These are phyloP conservation scores for Arabidopsis lyrata DNA, from an alignment of 441 rosid genomes.

Conservation along the genomic window DNA sequence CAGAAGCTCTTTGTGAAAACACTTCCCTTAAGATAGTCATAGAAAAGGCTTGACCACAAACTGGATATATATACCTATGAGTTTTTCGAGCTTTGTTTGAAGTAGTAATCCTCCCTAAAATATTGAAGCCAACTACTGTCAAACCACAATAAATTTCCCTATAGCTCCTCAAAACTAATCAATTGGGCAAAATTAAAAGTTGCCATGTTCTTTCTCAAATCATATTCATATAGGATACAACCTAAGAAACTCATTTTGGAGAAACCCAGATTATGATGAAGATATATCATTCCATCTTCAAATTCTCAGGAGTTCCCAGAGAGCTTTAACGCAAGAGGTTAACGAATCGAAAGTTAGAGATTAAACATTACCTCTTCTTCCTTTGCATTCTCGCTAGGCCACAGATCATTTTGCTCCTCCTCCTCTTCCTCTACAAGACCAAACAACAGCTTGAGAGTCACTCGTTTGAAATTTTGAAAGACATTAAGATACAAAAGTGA, in stretches of 20 bases:
- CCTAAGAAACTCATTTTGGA: too few species aligned
- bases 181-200: not conserved
- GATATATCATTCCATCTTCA: too few species aligned
- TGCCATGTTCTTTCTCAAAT: not conserved
- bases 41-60: conserved; percentile 16
- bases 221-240: too few species aligned
- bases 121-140: conserved; percentile 25
- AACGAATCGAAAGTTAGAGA: not conserved
- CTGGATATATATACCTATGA: conserved; percentile 51
- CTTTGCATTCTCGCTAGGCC: conserved; percentile 39
- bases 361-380: conserved; percentile 36
- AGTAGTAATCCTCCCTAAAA: conserved; percentile 66
- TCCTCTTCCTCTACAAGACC: conserved; percentile 59
- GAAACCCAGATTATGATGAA: too few species aligned
- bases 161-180: conserved; percentile 24
- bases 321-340: not conserved
- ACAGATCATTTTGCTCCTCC: conserved; percentile 44
- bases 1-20: conserved; percentile 5
- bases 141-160: not conserved
- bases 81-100: conserved; percentile 68
- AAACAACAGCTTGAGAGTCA: conserved; percentile 20
- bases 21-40: not conserved
- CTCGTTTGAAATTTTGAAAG: not conserved
- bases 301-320: not conserved
- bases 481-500: not conserved